Percentiles rank a stretch among this genome's conserved stretches.
phyloP scores from a whole-genome alignment of 2,329 filamentous ascomycete genomes.

The Penicillium expansum region DNA sequence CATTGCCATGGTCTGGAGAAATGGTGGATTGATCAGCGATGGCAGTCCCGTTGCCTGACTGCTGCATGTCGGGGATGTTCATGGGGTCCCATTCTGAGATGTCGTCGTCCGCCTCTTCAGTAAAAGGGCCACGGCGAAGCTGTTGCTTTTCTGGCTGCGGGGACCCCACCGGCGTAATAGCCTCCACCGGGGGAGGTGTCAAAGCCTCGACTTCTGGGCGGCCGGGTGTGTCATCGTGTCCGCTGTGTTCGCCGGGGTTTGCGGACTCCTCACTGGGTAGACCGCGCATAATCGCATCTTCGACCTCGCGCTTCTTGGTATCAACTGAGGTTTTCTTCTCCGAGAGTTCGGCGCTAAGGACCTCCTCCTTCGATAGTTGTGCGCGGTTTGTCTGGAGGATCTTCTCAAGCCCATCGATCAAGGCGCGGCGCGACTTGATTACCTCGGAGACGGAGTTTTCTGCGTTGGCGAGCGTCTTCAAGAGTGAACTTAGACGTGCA shows the following conservation, averaged over 20 bases:
- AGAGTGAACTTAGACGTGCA: conserved; percentile 80
- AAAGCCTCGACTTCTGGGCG: conserved; percentile 82
- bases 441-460: conserved; percentile 86
- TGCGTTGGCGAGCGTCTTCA: conserved; percentile 83
- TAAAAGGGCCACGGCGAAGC: conserved; percentile 29
- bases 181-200: conserved; percentile 70
- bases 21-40: conserved; percentile 1
- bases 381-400: conserved; percentile 71
- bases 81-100: conserved; percentile 13
- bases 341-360: conserved; percentile 61
- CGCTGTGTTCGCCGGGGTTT: conserved; percentile 38
- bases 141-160: conserved; percentile 40
- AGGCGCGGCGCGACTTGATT: conserved; percentile 75
- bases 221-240: conserved; percentile 29
- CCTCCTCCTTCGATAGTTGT: conserved; percentile 68
- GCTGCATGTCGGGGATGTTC: conserved; percentile 21
- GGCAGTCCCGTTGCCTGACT: conserved; percentile 16
- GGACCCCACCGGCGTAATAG: conserved; percentile 52
- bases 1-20: conserved; percentile 20
- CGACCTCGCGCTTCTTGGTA: conserved; percentile 79
- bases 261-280: conserved; percentile 61
- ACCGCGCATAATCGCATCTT: conserved; percentile 84
- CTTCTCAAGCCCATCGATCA: conserved; percentile 79
- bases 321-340: conserved; percentile 72
- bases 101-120: conserved; percentile 12